Percentiles rank a stretch among this genome's conserved stretches.
phyloP scores from a whole-genome alignment of 2,329 filamentous ascomycete species.

The Aspergillus neoniger region DNA sequence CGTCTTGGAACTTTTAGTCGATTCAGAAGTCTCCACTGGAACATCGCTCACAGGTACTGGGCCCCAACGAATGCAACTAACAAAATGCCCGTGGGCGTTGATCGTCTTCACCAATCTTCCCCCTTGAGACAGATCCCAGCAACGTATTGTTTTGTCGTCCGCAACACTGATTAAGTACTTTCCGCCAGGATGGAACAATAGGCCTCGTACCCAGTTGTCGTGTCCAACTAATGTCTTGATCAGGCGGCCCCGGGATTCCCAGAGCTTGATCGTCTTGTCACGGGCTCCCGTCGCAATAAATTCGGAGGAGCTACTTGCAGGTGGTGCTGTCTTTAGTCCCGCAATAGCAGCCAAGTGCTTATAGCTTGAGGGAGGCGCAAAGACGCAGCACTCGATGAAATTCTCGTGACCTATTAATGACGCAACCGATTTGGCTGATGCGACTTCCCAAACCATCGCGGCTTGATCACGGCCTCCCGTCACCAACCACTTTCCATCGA shows the following conservation, averaged over 20 bases:
- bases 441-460: conserved; percentile 82
- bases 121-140: conserved; percentile 91
- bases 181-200: conserved; percentile 88
- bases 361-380: conserved; percentile 80
- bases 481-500: conserved; percentile 78
- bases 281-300: conserved; percentile 86
- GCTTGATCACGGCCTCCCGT: conserved; percentile 81
- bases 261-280: conserved; percentile 88
- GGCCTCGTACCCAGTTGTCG: conserved; percentile 87
- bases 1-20: not conserved
- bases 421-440: conserved; percentile 71
- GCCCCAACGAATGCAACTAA: conserved; percentile 85
- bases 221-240: conserved; percentile 84
- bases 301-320: conserved; percentile 73
- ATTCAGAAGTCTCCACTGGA: not conserved
- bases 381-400: conserved; percentile 78
- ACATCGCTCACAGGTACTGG: conserved; percentile 46
- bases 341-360: conserved; percentile 74
- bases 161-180: conserved; percentile 84
- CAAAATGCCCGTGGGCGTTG: conserved; percentile 79
- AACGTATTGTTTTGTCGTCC: conserved; percentile 89
- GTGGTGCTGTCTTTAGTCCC: conserved; percentile 78
- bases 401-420: conserved; percentile 86
- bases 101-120: conserved; percentile 85
- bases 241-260: conserved; percentile 81